These are phyloP conservation scores for Alternaria arbusti DNA, from an alignment of 2,329 filamentous ascomycete genomes.

Conservation along the genomic window DNA sequence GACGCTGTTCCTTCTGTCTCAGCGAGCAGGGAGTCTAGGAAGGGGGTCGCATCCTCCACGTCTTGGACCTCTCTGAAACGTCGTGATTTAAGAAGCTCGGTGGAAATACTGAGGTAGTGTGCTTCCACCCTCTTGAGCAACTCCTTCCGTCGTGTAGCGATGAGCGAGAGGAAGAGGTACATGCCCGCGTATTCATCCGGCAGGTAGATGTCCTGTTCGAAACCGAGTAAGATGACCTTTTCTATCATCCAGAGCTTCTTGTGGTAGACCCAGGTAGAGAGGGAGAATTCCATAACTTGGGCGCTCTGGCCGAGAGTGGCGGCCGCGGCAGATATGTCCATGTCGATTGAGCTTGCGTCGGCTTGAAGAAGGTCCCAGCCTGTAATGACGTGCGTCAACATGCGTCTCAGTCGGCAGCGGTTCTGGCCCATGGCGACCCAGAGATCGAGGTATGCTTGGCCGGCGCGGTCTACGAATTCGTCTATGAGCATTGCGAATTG, in stretches of 20 bases:
- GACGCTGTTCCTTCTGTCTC: conserved; percentile 33
- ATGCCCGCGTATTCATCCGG: conserved; percentile 83
- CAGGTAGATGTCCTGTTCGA: conserved; percentile 90
- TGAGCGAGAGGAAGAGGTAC: conserved; percentile 69
- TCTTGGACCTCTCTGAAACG: conserved; percentile 15
- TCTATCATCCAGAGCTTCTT: conserved; percentile 91
- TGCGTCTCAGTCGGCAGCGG: conserved; percentile 84
- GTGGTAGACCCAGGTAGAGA: conserved; percentile 88
- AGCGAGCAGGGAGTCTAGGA: conserved; percentile 35
- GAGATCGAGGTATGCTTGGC: conserved; percentile 79
- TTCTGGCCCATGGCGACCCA: conserved; percentile 89
- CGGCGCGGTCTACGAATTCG: conserved; percentile 63
- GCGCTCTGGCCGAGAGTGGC: conserved; percentile 34
- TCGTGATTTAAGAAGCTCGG: not conserved
- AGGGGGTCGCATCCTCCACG: conserved; percentile 13
- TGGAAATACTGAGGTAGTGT: conserved; percentile 16
- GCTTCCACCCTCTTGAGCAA: conserved; percentile 26
- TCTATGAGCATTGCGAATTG: conserved; percentile 74
- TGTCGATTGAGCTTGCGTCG: conserved; percentile 63
- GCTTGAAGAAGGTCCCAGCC: conserved; percentile 86
- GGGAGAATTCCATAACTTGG: conserved; percentile 69
- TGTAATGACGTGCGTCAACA: conserved; percentile 80
- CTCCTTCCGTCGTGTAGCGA: conserved; percentile 31
- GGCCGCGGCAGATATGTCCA: conserved; percentile 50
- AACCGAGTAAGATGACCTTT: conserved; percentile 87